Conservation (phyloP, 495 filamentous ascomycete genomes). For the Penicillium lividum region DNA sequence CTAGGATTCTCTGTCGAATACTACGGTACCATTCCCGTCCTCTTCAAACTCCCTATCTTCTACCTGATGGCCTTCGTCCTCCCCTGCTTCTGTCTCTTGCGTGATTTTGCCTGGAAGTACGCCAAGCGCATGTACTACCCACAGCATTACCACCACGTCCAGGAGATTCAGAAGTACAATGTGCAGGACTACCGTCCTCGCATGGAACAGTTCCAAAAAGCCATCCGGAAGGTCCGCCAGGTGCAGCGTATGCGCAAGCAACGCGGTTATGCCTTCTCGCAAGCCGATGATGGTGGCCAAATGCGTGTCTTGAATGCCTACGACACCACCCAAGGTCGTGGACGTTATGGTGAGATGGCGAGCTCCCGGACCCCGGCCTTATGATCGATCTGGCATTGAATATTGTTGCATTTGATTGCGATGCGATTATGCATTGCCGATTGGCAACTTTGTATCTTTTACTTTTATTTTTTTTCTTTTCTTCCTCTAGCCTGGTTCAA, state of each 20-base stretch:
- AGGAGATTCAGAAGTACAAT: conserved; percentile 99
- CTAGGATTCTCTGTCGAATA: conserved; percentile 83
- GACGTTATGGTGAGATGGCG: conserved; percentile 94
- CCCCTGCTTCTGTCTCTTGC: conserved; percentile 78
- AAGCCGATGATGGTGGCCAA: conserved; percentile 82
- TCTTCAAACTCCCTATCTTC: conserved; percentile 82
- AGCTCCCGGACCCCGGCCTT: conserved; percentile 58
- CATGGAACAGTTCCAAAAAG: conserved; percentile 99
- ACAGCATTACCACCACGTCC: conserved; percentile 95
- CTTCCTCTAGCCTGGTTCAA: conserved; percentile 13
- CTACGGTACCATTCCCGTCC: conserved; percentile 73
- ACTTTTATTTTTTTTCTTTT: conserved; percentile 10
- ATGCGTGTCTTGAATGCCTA: conserved; percentile 94
- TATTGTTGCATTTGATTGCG: conserved; percentile 19
- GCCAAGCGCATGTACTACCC: conserved; percentile 95
- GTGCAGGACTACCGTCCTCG: conserved; percentile 97
- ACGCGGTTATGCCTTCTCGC: conserved; percentile 96
- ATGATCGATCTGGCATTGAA: conserved; percentile 27
- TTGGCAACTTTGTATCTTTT: conserved; percentile 24
- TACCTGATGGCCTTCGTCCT: conserved; percentile 84
- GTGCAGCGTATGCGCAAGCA: conserved; percentile 99
- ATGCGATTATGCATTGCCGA: conserved; percentile 18
- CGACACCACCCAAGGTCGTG: conserved; percentile 90
- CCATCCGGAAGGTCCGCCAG: conserved; percentile 96
- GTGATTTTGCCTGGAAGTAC: conserved; percentile 85